A percentile compares a stretch with the other conserved stretches of the same genome.
Evolutionary conservation across 1,284 basidiomycete species (phyloP).

Genomic region (Leccinum ponderosum): DNA sequence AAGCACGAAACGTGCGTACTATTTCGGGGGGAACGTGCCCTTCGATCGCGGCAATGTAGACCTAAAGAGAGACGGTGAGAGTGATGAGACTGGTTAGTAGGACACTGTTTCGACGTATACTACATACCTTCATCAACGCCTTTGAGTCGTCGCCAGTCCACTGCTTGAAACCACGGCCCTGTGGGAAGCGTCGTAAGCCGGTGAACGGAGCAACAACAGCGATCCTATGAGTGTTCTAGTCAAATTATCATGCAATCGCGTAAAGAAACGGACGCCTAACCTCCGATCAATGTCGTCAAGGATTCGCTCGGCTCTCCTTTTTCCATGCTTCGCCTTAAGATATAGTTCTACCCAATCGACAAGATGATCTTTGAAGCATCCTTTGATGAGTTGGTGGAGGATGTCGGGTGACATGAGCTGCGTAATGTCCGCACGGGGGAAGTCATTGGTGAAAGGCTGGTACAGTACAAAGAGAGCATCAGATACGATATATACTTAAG

Average conservation of each 20-base stretch:
- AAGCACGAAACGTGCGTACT: background rate
- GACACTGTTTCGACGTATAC: too few relatives aligned
- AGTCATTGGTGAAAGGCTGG: constrained; percentile 6
- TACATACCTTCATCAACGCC: constrained; percentile 1
- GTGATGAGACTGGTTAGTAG: too few relatives aligned
- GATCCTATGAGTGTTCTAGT: background rate
- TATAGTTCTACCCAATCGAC: background rate
- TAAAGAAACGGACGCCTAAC: background rate
- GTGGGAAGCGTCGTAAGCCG: background rate
- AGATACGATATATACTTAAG: background rate
- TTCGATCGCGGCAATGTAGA: constrained; percentile 2
- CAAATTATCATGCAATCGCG: background rate
- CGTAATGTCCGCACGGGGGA: background rate
- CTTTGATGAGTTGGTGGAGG: constrained; percentile 5
- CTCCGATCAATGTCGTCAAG: background rate
- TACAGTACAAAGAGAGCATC: background rate
- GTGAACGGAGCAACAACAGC: background rate
- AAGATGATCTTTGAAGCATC: constrained; percentile 5
- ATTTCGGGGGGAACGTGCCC: background rate
- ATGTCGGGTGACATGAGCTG: constrained; percentile 1
- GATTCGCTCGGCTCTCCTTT: background rate
- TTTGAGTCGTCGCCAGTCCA: constrained; percentile 4
- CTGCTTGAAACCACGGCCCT: constrained; percentile 3
- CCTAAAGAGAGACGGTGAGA: background rate
- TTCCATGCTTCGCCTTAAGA: background rate